Percentiles rank a stretch among this genome's conserved stretches.
These are phyloP conservation scores for Ochromonadaceae sp. DNA, from an alignment of 352 stramenopile genomes.

Conservation along the genomic window DNA sequence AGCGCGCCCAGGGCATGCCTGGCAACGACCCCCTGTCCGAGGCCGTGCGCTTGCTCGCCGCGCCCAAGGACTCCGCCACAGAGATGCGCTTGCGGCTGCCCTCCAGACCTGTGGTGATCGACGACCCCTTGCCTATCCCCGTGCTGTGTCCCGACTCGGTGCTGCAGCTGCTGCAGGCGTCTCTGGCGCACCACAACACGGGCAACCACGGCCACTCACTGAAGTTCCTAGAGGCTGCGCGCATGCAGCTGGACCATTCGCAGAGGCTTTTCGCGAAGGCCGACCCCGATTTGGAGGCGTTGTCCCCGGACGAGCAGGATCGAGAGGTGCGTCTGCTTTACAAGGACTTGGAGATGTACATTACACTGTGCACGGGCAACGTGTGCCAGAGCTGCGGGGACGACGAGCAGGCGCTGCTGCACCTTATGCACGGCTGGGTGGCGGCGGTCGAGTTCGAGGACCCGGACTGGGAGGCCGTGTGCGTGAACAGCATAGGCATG, in stretches of 20 bases:
- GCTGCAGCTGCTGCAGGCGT: constrained; percentile 1
- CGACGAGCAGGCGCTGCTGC: constrained; percentile 12
- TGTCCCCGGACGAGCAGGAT: too few species aligned
- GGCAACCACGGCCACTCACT: not conserved
- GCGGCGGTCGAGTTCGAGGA: not conserved
- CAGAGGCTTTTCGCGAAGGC: too few species aligned
- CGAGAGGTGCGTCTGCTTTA: too few species aligned
- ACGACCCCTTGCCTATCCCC: constrained; percentile 3
- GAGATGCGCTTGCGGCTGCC: not conserved
- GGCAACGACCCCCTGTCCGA: too few species aligned
- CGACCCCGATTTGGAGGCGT: too few species aligned
- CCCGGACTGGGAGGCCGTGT: constrained; percentile 7
- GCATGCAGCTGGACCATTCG: not conserved
- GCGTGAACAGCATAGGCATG: not conserved
- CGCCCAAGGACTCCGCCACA: not conserved
- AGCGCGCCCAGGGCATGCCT: too few species aligned
- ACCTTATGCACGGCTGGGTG: not conserved
- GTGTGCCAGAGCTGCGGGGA: constrained; percentile 16
- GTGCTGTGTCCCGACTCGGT: not conserved
- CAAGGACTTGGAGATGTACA: not conserved
- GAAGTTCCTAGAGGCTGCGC: constrained; percentile 12
- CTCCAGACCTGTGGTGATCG: constrained; percentile 8
- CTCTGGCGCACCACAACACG: constrained; percentile 10
- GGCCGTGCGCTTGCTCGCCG: too few species aligned
- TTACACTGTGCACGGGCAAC: constrained; percentile 8